Conservation (phyloP, 2,329 filamentous ascomycete species). For the Fonsecaea nubica region DNA sequence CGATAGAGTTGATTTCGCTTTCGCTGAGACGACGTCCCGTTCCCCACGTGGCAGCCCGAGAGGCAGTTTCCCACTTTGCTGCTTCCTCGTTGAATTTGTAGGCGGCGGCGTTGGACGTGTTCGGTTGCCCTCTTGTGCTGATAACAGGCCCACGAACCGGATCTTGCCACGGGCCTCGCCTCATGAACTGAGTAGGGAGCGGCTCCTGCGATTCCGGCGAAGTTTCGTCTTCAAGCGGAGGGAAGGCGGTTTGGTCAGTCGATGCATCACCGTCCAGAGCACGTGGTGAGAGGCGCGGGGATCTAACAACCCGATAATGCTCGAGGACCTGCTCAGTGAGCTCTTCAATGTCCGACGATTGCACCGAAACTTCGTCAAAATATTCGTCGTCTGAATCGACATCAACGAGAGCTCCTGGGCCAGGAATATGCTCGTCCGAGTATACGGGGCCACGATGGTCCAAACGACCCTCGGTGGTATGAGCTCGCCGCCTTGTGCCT, state of each 20-base stretch:
- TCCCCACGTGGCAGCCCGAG: slow-evolving; percentile 62
- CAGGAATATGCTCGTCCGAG: slow-evolving; percentile 55
- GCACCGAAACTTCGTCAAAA: slow-evolving; percentile 42
- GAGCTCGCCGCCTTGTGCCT: slow-evolving; percentile 30
- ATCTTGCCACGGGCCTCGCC: slow-evolving; percentile 59
- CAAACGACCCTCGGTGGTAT: slow-evolving; percentile 49
- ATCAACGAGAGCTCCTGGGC: slow-evolving; percentile 57
- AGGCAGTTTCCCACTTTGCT: slow-evolving; percentile 60
- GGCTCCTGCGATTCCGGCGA: slow-evolving; percentile 45
- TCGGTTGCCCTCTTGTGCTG: slow-evolving; percentile 53
- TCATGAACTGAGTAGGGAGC: slow-evolving; percentile 48
- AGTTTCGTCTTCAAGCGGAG: slow-evolving; percentile 38
- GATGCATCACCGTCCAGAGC: slow-evolving; percentile 29
- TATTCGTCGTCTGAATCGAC: slow-evolving; percentile 50
- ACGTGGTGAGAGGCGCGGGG: slow-evolving; percentile 41
- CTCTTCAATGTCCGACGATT: slow-evolving; percentile 26
- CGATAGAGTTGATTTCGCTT: slow-evolving; percentile 57
- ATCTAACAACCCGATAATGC: slow-evolving; percentile 43
- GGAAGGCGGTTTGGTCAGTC: slow-evolving; percentile 39
- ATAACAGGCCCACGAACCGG: slow-evolving; percentile 30
- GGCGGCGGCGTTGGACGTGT: slow-evolving; percentile 63
- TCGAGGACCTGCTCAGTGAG: slow-evolving; percentile 23
- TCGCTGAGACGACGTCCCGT: slow-evolving; percentile 57
- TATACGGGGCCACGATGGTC: slow-evolving; percentile 44
- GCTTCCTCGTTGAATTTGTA: slow-evolving; percentile 57